Conservation (phyloP, 2,329 filamentous ascomycete species). For the Fonsecaea nubica region DNA sequence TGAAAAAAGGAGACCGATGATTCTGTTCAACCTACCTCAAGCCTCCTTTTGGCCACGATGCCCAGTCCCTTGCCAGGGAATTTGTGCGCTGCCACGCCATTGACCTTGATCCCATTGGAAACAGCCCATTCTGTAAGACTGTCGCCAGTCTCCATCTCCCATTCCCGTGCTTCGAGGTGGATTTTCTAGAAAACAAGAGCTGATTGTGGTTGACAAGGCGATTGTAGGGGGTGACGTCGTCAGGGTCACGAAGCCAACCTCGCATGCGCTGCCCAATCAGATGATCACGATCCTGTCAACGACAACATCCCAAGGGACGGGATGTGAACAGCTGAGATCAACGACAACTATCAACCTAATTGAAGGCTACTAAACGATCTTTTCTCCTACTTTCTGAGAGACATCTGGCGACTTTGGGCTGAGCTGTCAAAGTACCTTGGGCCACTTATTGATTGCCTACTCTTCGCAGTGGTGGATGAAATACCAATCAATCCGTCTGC, state of each 20-base stretch:
- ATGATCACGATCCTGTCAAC: neutral
- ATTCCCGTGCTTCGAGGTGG: neutral
- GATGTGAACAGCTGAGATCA: neutral
- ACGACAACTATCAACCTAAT: neutral
- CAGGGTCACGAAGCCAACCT: neutral
- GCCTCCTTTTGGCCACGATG: conserved; percentile 15
- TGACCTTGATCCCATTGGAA: conserved; percentile 11
- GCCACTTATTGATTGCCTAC: neutral
- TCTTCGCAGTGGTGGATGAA: too few relatives aligned
- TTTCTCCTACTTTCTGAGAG: neutral
- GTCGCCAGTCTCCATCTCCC: neutral
- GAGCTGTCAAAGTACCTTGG: neutral
- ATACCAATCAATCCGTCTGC: neutral
- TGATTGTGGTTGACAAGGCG: neutral
- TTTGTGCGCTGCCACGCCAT: conserved; percentile 17
- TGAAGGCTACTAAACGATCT: neutral
- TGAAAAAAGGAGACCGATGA: neutral
- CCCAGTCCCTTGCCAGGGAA: conserved; percentile 22
- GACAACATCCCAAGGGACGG: neutral
- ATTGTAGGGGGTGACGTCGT: neutral
- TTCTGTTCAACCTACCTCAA: conserved; percentile 18
- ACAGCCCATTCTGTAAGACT: conserved; percentile 19
- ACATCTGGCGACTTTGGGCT: neutral
- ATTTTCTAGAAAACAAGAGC: neutral
- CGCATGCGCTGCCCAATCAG: neutral